phyloP scores from a whole-genome alignment of 768 basidiomycete genomes.

The Dentipellis sp. region DNA sequence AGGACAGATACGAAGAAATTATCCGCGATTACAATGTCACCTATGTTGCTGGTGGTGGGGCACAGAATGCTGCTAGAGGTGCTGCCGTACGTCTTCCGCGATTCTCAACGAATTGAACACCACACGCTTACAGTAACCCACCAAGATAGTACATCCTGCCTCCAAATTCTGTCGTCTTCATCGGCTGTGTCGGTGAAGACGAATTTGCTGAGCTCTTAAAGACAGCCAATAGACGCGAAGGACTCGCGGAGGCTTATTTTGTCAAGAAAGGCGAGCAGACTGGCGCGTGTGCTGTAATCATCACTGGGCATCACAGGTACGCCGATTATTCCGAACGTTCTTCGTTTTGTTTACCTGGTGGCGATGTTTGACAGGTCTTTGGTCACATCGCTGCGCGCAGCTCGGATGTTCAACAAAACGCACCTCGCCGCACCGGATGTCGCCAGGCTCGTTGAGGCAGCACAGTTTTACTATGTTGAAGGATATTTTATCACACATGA shows the following conservation, averaged over 20 bases:
- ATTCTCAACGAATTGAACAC: background rate
- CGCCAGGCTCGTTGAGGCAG: slow-evolving; percentile 66
- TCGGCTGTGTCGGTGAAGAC: slow-evolving; percentile 91
- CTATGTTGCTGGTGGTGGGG: slow-evolving; percentile 95
- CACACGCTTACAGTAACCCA: slow-evolving; percentile 5
- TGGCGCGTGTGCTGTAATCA: slow-evolving; percentile 92
- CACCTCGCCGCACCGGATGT: slow-evolving; percentile 74
- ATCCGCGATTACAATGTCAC: slow-evolving; percentile 65
- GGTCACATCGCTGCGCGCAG: slow-evolving; percentile 83
- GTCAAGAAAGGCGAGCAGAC: slow-evolving; percentile 84
- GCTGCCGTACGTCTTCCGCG: slow-evolving; percentile 65
- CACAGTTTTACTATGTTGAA: slow-evolving; percentile 88
- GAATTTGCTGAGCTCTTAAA: slow-evolving; percentile 84
- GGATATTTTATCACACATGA: slow-evolving; percentile 97
- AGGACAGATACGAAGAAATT: slow-evolving; percentile 81
- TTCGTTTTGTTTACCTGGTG: background rate
- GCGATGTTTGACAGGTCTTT: slow-evolving; percentile 57
- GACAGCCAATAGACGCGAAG: slow-evolving; percentile 86
- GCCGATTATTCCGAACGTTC: background rate
- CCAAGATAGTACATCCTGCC: slow-evolving; percentile 78
- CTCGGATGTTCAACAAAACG: slow-evolving; percentile 79
- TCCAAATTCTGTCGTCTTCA: slow-evolving; percentile 80
- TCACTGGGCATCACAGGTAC: slow-evolving; percentile 89
- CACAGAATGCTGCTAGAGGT: slow-evolving; percentile 93
- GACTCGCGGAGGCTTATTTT: slow-evolving; percentile 79